Conservation (phyloP, 2,329 filamentous ascomycete species). For the Tolypocladium sp. region DNA sequence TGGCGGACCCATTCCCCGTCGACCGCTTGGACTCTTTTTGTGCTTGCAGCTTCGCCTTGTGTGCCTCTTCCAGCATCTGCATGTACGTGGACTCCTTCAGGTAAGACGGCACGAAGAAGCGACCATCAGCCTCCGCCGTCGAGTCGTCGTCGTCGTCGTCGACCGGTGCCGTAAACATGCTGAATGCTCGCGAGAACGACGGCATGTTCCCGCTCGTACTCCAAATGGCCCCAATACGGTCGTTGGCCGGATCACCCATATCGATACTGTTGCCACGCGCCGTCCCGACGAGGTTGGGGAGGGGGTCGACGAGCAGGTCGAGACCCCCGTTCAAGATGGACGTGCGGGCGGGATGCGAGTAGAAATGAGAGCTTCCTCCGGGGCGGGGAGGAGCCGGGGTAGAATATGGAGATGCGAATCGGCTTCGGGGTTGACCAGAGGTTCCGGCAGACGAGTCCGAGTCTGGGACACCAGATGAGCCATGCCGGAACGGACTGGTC, state of each 20-base stretch:
- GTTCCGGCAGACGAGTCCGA: slow-evolving; percentile 12
- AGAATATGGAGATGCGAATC: slow-evolving; percentile 10
- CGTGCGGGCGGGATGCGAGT: slow-evolving; percentile 20
- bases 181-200: slow-evolving; percentile 43
- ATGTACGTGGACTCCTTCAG: slow-evolving; percentile 71
- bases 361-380: slow-evolving; percentile 35
- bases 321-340: slow-evolving; percentile 41
- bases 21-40: slow-evolving; percentile 33
- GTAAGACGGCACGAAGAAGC: slow-evolving; percentile 80
- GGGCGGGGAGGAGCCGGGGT: slow-evolving; percentile 23
- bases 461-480: slow-evolving; percentile 14
- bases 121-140: slow-evolving; percentile 19
- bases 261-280: slow-evolving; percentile 7
- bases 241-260: slow-evolving; percentile 25
- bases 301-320: slow-evolving; percentile 15
- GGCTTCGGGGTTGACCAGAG: slow-evolving; percentile 4
- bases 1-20: slow-evolving; percentile 28
- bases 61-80: slow-evolving; percentile 61
- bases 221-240: slow-evolving; percentile 14
- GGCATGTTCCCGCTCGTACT: slow-evolving; percentile 23
- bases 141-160: slow-evolving; percentile 11
- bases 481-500: slow-evolving; percentile 12
- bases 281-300: slow-evolving; percentile 1
- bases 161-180: slow-evolving; percentile 32
- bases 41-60: slow-evolving; percentile 49